Conservation (phyloP, 2,329 filamentous ascomycete genomes). For the Pseudogymnoascus sp. region DNA sequence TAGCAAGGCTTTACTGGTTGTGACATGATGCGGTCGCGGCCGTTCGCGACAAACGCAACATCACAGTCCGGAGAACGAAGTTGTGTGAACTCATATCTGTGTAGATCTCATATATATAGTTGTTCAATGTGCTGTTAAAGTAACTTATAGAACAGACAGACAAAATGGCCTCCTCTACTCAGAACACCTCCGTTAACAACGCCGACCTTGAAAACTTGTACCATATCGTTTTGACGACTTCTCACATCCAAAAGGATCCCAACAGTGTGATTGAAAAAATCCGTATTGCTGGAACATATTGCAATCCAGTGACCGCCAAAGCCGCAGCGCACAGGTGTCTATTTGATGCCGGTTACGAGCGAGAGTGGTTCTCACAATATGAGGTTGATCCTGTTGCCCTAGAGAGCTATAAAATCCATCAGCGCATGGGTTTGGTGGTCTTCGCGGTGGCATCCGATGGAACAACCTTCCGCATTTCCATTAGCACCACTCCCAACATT, state of each 20-base stretch:
- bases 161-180: background rate
- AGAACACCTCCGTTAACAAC: background rate
- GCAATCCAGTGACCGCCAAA: background rate
- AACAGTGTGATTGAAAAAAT: background rate
- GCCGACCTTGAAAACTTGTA: no score
- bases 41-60: background rate
- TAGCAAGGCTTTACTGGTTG: background rate
- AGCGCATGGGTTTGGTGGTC: constrained; percentile 20
- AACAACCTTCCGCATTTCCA: constrained; percentile 30
- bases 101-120: background rate
- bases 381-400: background rate
- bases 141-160: background rate
- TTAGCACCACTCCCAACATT: constrained; percentile 33
- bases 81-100: background rate
- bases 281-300: background rate
- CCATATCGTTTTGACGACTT: constrained; percentile 1
- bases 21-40: background rate
- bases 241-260: background rate
- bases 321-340: background rate
- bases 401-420: background rate
- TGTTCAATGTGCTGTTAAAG: background rate
- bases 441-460: constrained; percentile 30
- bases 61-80: background rate
- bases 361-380: background rate
- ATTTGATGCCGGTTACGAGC: no score